These are phyloP conservation scores for Eucalyptus urophylla DNA, from an alignment of 345 rosid genomes.

Conservation along the genomic window DNA sequence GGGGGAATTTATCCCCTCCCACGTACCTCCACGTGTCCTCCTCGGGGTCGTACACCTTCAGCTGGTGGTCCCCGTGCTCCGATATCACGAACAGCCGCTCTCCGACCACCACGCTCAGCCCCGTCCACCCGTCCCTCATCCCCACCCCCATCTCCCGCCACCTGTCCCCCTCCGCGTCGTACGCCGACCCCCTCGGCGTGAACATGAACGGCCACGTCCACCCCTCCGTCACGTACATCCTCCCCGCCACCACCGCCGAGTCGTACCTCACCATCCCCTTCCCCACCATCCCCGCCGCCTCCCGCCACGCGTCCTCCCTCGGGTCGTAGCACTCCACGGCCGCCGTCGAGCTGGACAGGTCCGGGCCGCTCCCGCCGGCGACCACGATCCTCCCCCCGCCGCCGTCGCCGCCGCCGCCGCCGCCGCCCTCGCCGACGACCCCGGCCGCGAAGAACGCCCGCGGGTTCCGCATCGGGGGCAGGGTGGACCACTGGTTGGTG, in stretches of 20 bases:
- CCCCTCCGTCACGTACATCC: conserved; percentile 58
- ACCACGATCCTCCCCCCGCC: conserved; percentile 28
- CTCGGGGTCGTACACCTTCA: conserved; percentile 40
- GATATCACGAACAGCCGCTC: conserved; percentile 41
- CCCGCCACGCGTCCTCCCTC: conserved; percentile 33
- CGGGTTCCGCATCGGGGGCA: conserved; percentile 37
- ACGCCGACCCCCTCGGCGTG: conserved; percentile 47
- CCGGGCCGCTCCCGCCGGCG: conserved; percentile 42
- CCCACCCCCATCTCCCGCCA: conserved; percentile 56
- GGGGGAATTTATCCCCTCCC: conserved; percentile 41
- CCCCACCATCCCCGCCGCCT: conserved; percentile 9
- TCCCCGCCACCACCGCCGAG: conserved; percentile 40
- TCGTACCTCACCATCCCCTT: conserved; percentile 44
- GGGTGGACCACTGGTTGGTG: conserved; percentile 48
- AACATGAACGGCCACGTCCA: conserved; percentile 79
- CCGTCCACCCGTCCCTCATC: conserved; percentile 77
- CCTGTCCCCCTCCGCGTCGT: conserved; percentile 26
- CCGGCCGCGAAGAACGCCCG: conserved; percentile 44
- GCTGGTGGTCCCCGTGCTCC: conserved; percentile 54
- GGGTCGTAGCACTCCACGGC: conserved; percentile 46
- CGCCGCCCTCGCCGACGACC: conserved; percentile 3
- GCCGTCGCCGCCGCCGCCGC: conserved; percentile 12
- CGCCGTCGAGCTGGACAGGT: conserved; percentile 10
- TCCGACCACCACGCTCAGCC: conserved; percentile 27
- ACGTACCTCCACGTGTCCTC: conserved; percentile 45